Evolutionary conservation across 2,329 filamentous ascomycete species (phyloP).

Genomic region (Penicillium concentricum): DNA sequence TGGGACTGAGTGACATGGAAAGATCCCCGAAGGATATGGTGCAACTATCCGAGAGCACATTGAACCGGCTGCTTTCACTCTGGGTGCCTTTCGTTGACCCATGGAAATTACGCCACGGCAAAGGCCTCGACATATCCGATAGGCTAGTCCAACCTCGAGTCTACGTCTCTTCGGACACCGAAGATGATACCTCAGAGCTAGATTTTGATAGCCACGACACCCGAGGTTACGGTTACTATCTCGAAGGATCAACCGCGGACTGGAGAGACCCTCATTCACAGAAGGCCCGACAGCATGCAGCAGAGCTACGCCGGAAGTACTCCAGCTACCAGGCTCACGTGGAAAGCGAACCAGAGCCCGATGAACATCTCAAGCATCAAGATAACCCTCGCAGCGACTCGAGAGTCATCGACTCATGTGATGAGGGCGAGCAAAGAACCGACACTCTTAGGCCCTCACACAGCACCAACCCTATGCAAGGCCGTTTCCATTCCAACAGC

Average conservation of each 20-base stretch:
- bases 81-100: conserved; percentile 28
- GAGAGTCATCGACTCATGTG: conserved; percentile 13
- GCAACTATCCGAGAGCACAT: conserved; percentile 34
- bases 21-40: conserved; percentile 41
- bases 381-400: conserved; percentile 6
- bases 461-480: neutral
- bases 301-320: conserved; percentile 32
- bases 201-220: conserved; percentile 26
- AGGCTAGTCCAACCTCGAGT: conserved; percentile 7
- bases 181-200: conserved; percentile 14
- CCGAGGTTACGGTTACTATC: conserved; percentile 36
- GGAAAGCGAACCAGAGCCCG: conserved; percentile 34
- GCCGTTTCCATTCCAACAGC: conserved; percentile 13
- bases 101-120: conserved; percentile 10
- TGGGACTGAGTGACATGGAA: conserved; percentile 33
- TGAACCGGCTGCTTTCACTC: conserved; percentile 32
- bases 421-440: conserved; percentile 16
- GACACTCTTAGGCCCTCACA: conserved; percentile 5
- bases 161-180: conserved; percentile 24
- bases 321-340: conserved; percentile 38
- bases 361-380: conserved; percentile 8
- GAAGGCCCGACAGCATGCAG: conserved; percentile 34
- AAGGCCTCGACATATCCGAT: neutral
- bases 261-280: conserved; percentile 41
- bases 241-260: conserved; percentile 37